Evolutionary conservation across 345 rosid genomes (phyloP).

Genomic region (Pistacia integerrima): DNA sequence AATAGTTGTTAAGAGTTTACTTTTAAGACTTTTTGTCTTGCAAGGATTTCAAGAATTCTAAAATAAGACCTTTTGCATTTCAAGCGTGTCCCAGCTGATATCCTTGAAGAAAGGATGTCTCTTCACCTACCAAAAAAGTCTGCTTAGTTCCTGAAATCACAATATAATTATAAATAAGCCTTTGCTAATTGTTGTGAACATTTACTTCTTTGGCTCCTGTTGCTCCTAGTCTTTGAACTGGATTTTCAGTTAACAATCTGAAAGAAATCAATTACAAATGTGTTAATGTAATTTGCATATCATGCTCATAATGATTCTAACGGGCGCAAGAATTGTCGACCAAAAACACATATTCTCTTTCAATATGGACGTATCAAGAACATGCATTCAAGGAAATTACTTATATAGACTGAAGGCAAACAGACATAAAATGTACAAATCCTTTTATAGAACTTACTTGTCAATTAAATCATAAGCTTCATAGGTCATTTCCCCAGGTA

Average conservation of each 20-base stretch:
- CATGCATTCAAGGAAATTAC: background rate
- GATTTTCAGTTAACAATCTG: constrained; percentile 88
- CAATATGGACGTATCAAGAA: background rate
- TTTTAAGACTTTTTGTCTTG: constrained; percentile 79
- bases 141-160: constrained; percentile 16
- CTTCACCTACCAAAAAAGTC: constrained; percentile 64
- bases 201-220: constrained; percentile 88
- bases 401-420: constrained; percentile 1
- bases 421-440: constrained; percentile 3
- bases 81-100: constrained; percentile 93
- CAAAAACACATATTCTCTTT: background rate
- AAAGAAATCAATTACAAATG: constrained; percentile 7
- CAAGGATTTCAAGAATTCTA: constrained; percentile 30
- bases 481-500: constrained; percentile 75
- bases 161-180: constrained; percentile 11
- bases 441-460: constrained; percentile 58
- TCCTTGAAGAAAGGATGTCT: constrained; percentile 78
- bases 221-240: constrained; percentile 91
- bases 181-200: constrained; percentile 17
- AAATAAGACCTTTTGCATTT: constrained; percentile 78
- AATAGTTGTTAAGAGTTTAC: background rate
- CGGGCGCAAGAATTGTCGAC: background rate
- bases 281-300: background rate
- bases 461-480: constrained; percentile 81
- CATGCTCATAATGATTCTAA: background rate